Percentiles rank a stretch among this genome's conserved stretches.
phyloP scores from a whole-genome alignment of 2,329 filamentous ascomycete species.

The Stachybotrys elegans region DNA sequence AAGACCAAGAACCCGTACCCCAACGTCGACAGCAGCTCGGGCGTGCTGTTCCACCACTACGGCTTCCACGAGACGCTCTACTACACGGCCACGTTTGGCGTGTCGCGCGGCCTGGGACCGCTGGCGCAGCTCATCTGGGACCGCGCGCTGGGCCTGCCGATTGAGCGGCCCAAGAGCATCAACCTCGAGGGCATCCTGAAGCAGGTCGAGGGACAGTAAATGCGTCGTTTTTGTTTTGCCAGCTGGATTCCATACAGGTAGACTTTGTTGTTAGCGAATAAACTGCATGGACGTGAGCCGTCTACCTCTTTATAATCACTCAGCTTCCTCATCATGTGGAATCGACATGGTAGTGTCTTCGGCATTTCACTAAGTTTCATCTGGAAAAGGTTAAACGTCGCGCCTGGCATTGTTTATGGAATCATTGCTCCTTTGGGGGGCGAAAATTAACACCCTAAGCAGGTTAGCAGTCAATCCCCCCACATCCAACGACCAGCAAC shows the following conservation, averaged over 20 bases:
- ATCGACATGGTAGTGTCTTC: neutral
- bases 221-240: neutral
- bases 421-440: too few species aligned
- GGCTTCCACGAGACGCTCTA: conserved; percentile 96
- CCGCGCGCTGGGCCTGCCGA: conserved; percentile 84
- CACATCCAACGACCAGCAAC: too few species aligned
- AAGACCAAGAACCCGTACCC: conserved; percentile 98
- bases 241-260: neutral
- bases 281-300: neutral
- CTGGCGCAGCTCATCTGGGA: conserved; percentile 96
- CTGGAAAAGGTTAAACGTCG: too few species aligned
- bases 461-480: too few species aligned
- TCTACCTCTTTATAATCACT: neutral
- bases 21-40: conserved; percentile 90
- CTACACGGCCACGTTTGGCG: conserved; percentile 73
- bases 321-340: neutral
- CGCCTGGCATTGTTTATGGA: too few species aligned
- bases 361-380: too few species aligned
- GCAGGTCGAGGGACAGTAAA: conserved; percentile 46
- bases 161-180: conserved; percentile 97
- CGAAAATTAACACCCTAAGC: too few species aligned
- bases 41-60: conserved; percentile 96
- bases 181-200: conserved; percentile 83
- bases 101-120: conserved; percentile 72
- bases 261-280: neutral